phyloP scores from a whole-genome alignment of 2,329 filamentous ascomycete genomes.

The Alternaria consortialis region DNA sequence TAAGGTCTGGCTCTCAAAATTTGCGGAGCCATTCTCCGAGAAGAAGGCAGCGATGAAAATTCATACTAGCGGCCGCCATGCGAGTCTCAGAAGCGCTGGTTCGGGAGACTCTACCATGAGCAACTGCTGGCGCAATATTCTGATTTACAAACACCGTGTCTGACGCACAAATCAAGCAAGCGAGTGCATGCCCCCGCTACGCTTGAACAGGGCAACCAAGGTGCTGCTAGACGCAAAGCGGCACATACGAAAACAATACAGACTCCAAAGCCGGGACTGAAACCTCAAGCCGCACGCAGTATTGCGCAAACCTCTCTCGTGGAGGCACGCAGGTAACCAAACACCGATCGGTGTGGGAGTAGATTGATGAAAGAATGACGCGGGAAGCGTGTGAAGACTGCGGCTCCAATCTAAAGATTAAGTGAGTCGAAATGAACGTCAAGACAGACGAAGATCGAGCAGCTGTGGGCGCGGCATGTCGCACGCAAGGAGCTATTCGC shows the following conservation, averaged over 20 bases:
- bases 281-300: background rate
- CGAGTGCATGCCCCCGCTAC: background rate
- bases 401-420: background rate
- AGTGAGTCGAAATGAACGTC: background rate
- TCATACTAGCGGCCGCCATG: background rate
- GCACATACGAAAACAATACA: background rate
- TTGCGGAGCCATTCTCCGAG: constrained; percentile 15
- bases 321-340: background rate
- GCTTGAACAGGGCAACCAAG: background rate
- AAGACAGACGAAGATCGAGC: background rate
- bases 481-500: background rate
- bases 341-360: background rate
- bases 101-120: background rate
- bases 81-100: background rate
- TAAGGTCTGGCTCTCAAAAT: constrained; percentile 12
- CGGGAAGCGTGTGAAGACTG: background rate
- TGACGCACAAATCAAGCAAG: background rate
- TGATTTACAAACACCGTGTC: background rate
- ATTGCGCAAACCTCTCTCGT: background rate
- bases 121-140: background rate
- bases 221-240: background rate
- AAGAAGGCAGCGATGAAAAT: constrained; percentile 9
- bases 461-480: background rate
- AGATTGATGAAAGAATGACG: background rate
- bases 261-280: background rate